Base-by-base conservation (phyloP, 2,329 filamentous ascomycete genomes). In the Penicillium sp. region DNA sequence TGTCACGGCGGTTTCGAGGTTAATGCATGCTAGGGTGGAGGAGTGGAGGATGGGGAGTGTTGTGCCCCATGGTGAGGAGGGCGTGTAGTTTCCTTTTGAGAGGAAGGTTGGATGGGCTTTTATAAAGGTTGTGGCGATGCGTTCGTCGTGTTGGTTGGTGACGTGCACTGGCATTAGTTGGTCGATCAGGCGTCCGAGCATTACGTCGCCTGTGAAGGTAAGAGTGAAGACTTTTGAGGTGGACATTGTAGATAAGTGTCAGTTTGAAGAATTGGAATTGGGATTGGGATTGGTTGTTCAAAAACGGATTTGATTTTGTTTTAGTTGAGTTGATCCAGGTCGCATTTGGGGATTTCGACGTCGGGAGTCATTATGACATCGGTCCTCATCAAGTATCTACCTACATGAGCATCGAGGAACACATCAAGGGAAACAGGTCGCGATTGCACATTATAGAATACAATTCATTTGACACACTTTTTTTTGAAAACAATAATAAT, bases 161-260 rank as follows among this genome's bases (percentile, higher is more conserved):
- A 73, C 65, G 46, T 75, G 72, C 4, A 61, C 61, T 16, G 71
- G 69, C 54, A 72, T 69, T 48, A 76, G 66, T 60, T 76, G 72
- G 60, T 76, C 74, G 57, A 76, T 64, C 10, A 76, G 71, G 4
- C 74, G 73, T 42, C 70, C 74, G 9, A 76, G 70, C 74, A 76
- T 77, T n/a, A 75, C 69, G 53, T 77, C 74, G 58, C 74, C 74
- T 37, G 69, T 57, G 56, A 72, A 67, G 50, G 68, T 66, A 46
- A 74, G 53, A 34, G 61, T 69, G 61, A 69, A 74, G 9, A 53
- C 45, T 20, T 48, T 51, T 3, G 14, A n/a, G 16, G 37, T 18
- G 13, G 50, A 22, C 52, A 60, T 62, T 31, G 32, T 18, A 16
- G 16, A 14, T 4, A 3, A 1, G 26, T 24, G 20, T 31, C 8